phyloP scores from a whole-genome alignment of 2,329 filamentous ascomycete genomes.

The Mollisiaceae sp. region DNA sequence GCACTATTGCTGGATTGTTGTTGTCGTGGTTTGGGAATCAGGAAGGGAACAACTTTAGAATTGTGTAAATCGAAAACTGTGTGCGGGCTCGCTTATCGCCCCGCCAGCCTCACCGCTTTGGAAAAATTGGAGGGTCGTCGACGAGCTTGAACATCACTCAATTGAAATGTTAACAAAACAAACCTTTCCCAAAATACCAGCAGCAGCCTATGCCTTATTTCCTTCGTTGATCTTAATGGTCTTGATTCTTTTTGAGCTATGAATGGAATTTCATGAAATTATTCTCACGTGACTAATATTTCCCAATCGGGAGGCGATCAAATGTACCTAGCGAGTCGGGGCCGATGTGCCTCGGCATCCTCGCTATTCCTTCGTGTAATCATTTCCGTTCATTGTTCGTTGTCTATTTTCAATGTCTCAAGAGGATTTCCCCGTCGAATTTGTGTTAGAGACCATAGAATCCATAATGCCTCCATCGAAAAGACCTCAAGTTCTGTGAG shows the following conservation, averaged over 20 bases:
- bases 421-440: constrained; percentile 39
- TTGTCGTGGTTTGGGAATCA: constrained; percentile 42
- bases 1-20: constrained; percentile 47
- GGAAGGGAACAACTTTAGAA: constrained; percentile 20
- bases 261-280: neutral
- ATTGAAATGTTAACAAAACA: neutral
- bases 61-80: constrained; percentile 21
- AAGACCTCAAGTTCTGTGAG: constrained; percentile 57
- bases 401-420: constrained; percentile 36
- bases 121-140: constrained; percentile 15
- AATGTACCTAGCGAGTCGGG: too few species aligned
- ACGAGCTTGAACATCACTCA: constrained; percentile 10
- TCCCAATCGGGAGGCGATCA: constrained; percentile 1
- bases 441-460: constrained; percentile 40
- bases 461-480: constrained; percentile 48
- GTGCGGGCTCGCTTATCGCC: constrained; percentile 27
- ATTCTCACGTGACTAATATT: neutral
- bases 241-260: neutral
- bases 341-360: constrained; percentile 26
- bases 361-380: neutral
- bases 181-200: too few species aligned
- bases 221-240: too few species aligned
- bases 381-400: constrained; percentile 10
- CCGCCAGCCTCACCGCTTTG: constrained; percentile 16
- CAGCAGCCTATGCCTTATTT: too few species aligned